These are phyloP conservation scores for Saccharomyces hybrid DNA, from an alignment of 1,139 yeast genomes.

Conservation along the genomic window DNA sequence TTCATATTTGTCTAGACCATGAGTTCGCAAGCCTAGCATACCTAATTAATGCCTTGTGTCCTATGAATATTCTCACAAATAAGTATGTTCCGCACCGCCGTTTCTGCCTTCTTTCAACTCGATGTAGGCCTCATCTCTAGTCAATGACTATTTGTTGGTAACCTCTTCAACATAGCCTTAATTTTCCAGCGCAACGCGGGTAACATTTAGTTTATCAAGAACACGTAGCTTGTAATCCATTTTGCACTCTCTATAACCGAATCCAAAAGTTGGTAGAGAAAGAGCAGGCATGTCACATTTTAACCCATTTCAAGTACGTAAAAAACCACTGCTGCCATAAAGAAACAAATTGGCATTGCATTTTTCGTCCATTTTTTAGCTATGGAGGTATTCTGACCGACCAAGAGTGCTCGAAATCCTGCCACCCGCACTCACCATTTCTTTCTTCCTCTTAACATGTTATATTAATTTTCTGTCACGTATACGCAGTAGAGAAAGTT, in stretches of 20 bases:
- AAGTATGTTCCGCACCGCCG: not conserved
- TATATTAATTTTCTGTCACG: not conserved
- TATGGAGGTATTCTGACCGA: no score
- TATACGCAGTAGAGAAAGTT: no score
- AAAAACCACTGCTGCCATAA: no score
- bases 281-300: no score
- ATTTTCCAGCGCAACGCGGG: not conserved
- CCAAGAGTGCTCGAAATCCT: no score
- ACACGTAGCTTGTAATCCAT: not conserved
- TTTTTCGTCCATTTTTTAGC: no score
- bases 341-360: no score
- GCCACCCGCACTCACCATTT: no score
- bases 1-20: not conserved
- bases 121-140: not conserved
- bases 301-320: not conserved
- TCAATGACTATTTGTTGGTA: not conserved
- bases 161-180: not conserved
- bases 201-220: not conserved
- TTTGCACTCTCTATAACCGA: not conserved
- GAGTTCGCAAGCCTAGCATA: not conserved
- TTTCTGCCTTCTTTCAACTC: not conserved
- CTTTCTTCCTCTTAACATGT: no score
- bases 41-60: not conserved
- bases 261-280: no score
- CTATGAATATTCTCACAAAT: not conserved